Evolutionary conservation across 257 asterid species (phyloP).

Genomic region (Solanum gandarillasii): DNA sequence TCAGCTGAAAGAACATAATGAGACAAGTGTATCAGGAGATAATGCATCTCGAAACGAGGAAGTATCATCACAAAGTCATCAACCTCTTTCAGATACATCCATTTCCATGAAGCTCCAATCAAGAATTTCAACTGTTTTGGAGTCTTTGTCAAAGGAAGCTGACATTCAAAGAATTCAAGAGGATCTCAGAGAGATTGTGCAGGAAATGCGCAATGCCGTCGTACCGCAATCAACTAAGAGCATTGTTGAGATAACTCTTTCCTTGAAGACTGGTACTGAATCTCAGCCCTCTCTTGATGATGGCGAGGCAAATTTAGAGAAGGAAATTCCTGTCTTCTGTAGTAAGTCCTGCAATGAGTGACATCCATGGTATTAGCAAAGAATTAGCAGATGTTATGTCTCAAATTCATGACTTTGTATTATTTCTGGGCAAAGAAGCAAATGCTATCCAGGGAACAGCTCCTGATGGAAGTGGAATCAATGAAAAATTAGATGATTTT

Average conservation of each 20-base stretch:
- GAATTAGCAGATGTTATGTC: conserved; percentile 46
- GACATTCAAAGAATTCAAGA: conserved; percentile 36
- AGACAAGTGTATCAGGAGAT: conserved; percentile 10
- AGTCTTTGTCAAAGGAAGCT: conserved; percentile 39
- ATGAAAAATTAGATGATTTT: conserved; percentile 28
- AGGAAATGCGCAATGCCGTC: conserved; percentile 35
- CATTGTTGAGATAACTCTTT: conserved; percentile 7
- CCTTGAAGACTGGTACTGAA: conserved; percentile 16
- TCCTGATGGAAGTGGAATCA: conserved; percentile 43
- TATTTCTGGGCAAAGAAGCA: conserved; percentile 58
- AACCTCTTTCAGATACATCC: conserved; percentile 22
- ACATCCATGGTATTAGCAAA: conserved; percentile 18
- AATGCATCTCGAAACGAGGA: conserved; percentile 14
- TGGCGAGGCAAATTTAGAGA: conserved; percentile 14
- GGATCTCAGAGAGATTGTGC: conserved; percentile 42
- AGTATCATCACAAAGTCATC: conserved; percentile 13
- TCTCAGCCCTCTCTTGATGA: conserved; percentile 9
- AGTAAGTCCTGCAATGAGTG: conserved; percentile 13
- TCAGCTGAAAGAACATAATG: conserved; percentile 14
- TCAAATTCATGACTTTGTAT: conserved; percentile 52
- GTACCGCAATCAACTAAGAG: conserved; percentile 20
- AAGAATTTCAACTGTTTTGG: conserved; percentile 47
- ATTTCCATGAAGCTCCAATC: conserved; percentile 45
- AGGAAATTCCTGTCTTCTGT: conserved; percentile 9
- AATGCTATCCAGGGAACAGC: conserved; percentile 42